Evolutionary conservation across 2,329 filamentous ascomycete genomes (phyloP).

Genomic region (Grosmannia clavigera): DNA sequence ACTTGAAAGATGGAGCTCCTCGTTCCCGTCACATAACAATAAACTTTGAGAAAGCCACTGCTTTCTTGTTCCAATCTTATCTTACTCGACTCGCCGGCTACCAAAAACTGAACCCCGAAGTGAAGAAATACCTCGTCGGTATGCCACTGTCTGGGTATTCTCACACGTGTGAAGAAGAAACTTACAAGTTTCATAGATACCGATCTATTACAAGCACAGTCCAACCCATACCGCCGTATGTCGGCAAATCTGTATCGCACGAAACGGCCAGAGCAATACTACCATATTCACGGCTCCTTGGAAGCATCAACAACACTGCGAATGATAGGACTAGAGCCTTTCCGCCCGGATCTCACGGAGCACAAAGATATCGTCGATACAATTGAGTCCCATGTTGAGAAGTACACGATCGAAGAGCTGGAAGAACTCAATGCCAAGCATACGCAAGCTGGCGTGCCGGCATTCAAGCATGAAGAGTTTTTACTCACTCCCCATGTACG

Average conservation of each 20-base stretch:
- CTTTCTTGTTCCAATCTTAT: slow-evolving; percentile 46
- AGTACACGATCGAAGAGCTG: slow-evolving; percentile 27
- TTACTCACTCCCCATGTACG: slow-evolving; percentile 21
- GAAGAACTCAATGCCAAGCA: slow-evolving; percentile 26
- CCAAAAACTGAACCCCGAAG: slow-evolving; percentile 32
- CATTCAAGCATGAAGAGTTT: slow-evolving; percentile 31
- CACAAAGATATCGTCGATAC: slow-evolving; percentile 34
- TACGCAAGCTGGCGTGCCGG: slow-evolving; percentile 30
- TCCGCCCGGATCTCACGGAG: slow-evolving; percentile 22
- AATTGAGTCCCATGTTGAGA: slow-evolving; percentile 35
- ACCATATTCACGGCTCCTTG: slow-evolving; percentile 40
- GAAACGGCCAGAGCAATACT: slow-evolving; percentile 30
- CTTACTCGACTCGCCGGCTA: slow-evolving; percentile 41
- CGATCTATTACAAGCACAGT: slow-evolving; percentile 58
- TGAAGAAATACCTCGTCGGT: slow-evolving; percentile 23
- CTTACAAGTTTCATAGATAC: slow-evolving; percentile 29
- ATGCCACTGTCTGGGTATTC: neutral
- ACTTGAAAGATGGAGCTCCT: slow-evolving; percentile 41
- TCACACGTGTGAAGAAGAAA: neutral
- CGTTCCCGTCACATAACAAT: slow-evolving; percentile 18
- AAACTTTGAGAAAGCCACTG: slow-evolving; percentile 38
- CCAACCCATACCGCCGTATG: slow-evolving; percentile 41
- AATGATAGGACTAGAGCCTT: slow-evolving; percentile 31
- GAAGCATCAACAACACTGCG: slow-evolving; percentile 28
- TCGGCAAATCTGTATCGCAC: slow-evolving; percentile 13